Percentiles rank a stretch among this genome's conserved stretches.
Evolutionary conservation across 139 green algal genomes (phyloP).

Genomic region (Picochlorum sp.): DNA sequence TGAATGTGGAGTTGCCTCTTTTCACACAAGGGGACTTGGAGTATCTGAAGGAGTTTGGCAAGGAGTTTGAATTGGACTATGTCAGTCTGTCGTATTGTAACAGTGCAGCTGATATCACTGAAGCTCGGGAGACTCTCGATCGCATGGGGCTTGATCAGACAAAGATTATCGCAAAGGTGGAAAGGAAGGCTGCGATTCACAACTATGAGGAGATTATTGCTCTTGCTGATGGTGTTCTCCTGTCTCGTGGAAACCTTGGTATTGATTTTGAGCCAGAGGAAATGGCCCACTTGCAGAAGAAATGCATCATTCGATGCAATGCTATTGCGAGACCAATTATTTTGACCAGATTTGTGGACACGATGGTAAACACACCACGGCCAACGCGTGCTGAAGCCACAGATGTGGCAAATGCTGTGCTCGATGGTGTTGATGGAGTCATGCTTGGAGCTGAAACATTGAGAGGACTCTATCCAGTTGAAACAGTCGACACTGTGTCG

Average conservation of each 20-base stretch:
- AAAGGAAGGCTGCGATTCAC: constrained; percentile 32
- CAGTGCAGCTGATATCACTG: constrained; percentile 32
- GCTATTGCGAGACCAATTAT: constrained; percentile 69
- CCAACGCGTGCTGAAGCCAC: constrained; percentile 64
- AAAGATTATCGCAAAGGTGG: constrained; percentile 80
- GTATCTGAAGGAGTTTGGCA: constrained; percentile 25
- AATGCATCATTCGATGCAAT: constrained; percentile 37
- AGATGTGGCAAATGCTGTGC: constrained; percentile 89
- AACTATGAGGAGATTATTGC: constrained; percentile 58
- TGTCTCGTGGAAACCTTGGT: constrained; percentile 78
- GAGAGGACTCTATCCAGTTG: constrained; percentile 45
- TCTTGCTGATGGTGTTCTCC: constrained; percentile 58
- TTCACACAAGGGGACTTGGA: constrained; percentile 36
- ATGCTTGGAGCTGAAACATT: constrained; percentile 83
- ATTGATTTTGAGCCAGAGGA: constrained; percentile 68
- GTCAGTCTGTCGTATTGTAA: constrained; percentile 68
- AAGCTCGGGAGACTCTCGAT: constrained; percentile 36
- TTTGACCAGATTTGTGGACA: constrained; percentile 84
- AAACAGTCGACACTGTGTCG: constrained; percentile 27
- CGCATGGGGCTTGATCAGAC: constrained; percentile 36
- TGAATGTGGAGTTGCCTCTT: constrained; percentile 55
- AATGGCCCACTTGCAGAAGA: constrained; percentile 53
- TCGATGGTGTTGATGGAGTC: constrained; percentile 69
- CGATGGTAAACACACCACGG: constrained; percentile 57
- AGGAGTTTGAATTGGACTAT: constrained; percentile 79